Conservation (phyloP, 345 rosid species). For the Syzygium aqueum region DNA sequence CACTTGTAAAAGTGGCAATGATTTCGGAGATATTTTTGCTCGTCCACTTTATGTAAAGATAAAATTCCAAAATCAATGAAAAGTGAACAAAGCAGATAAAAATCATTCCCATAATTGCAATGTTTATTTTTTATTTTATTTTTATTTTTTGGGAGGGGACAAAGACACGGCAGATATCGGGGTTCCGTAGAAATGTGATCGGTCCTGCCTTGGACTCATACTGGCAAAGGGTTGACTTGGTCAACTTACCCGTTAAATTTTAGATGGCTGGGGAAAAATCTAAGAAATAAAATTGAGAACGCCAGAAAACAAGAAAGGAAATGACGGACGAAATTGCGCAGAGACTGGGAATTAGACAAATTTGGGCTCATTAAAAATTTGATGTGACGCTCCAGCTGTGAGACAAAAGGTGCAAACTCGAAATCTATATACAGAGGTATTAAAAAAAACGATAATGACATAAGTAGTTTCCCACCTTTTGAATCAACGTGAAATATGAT, state of each 20-base stretch:
- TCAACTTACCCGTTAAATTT: neutral
- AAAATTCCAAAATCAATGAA: neutral
- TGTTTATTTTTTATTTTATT: neutral
- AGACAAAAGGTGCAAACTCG: neutral
- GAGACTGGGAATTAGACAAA: neutral
- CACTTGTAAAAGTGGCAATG: neutral
- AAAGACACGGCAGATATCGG: neutral
- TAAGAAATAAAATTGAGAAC: neutral
- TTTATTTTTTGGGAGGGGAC: neutral
- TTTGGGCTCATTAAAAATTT: neutral
- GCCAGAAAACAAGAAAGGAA: neutral
- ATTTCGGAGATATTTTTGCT: neutral
- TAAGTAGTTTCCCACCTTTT: too few relatives aligned
- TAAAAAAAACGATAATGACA: neutral
- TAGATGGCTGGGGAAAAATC: neutral
- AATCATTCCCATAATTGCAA: neutral
- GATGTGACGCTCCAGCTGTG: neutral
- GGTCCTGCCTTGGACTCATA: neutral
- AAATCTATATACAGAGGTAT: neutral
- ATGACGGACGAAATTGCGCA: neutral
- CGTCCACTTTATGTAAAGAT: neutral
- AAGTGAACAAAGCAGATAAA: neutral
- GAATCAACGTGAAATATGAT: too few relatives aligned
- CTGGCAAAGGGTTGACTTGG: neutral
- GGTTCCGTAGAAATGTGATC: neutral